A percentile compares a stretch with the other conserved stretches of the same genome.
These are phyloP conservation scores for Penicillium paxilli DNA, from an alignment of 495 filamentous ascomycete genomes.

Conservation along the genomic window DNA sequence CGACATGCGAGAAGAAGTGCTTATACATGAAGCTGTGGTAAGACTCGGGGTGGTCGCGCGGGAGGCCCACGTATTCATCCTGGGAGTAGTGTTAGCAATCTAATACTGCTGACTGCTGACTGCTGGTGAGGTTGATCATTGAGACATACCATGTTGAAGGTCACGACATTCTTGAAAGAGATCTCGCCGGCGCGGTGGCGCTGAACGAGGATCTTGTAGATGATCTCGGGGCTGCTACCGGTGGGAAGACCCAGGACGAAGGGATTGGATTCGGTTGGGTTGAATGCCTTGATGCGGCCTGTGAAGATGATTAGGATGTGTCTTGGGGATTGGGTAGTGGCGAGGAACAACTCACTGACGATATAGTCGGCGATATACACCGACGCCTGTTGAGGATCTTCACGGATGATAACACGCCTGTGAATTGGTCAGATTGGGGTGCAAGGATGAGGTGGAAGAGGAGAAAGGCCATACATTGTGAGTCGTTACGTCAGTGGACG, in stretches of 20 bases:
- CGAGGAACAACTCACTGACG: slow-evolving; percentile 52
- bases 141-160: slow-evolving; percentile 80
- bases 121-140: neutral
- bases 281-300: slow-evolving; percentile 69
- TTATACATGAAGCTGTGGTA: slow-evolving; percentile 93
- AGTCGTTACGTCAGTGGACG: slow-evolving; percentile 25
- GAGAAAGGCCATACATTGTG: slow-evolving; percentile 26
- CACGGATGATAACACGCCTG: slow-evolving; percentile 85
- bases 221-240: slow-evolving; percentile 73
- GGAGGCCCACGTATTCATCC: slow-evolving; percentile 87
- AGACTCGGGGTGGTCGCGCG: slow-evolving; percentile 77
- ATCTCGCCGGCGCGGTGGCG: slow-evolving; percentile 75
- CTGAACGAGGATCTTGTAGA: slow-evolving; percentile 76
- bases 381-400: slow-evolving; percentile 64
- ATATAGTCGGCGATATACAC: slow-evolving; percentile 83
- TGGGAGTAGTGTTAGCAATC: slow-evolving; percentile 21
- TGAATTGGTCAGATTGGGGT: slow-evolving; percentile 23
- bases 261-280: slow-evolving; percentile 65
- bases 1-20: slow-evolving; percentile 86
- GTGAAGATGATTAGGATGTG: slow-evolving; percentile 3
- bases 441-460: neutral
- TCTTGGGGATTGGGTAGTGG: neutral
- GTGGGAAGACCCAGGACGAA: slow-evolving; percentile 86
- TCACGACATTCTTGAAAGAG: slow-evolving; percentile 84
- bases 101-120: neutral